These are phyloP conservation scores for Piedraia hortae DNA, from an alignment of 2,329 filamentous ascomycete genomes.

Conservation along the genomic window DNA sequence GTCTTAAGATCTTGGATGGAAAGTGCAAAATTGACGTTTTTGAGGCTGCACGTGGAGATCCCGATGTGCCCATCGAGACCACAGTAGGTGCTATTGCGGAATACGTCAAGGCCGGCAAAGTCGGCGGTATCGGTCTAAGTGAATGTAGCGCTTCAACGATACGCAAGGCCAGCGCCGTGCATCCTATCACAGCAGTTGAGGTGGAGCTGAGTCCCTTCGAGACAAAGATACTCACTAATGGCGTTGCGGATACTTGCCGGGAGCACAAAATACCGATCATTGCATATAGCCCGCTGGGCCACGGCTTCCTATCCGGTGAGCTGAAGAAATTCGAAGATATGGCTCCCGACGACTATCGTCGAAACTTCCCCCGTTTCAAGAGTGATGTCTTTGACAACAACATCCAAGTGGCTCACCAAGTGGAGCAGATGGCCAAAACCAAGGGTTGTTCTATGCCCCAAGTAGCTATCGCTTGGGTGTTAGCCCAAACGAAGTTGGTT, in stretches of 20 bases:
- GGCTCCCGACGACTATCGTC: slow-evolving; percentile 23
- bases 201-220: slow-evolving; percentile 17
- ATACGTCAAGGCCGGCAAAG: slow-evolving; percentile 20
- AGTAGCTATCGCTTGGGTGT: slow-evolving; percentile 37
- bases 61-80: slow-evolving; percentile 14
- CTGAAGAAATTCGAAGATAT: slow-evolving; percentile 28
- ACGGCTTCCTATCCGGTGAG: slow-evolving; percentile 10
- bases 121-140: slow-evolving; percentile 25
- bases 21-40: slow-evolving; percentile 20
- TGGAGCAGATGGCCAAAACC: slow-evolving; percentile 29
- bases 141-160: slow-evolving; percentile 25
- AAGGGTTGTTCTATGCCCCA: slow-evolving; percentile 34
- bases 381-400: slow-evolving; percentile 37
- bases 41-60: slow-evolving; percentile 16
- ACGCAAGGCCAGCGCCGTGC: slow-evolving; percentile 16
- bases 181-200: slow-evolving; percentile 23
- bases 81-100: slow-evolving; percentile 16
- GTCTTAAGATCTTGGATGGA: slow-evolving; percentile 15
- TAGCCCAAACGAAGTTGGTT: slow-evolving; percentile 21
- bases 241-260: slow-evolving; percentile 1
- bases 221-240: slow-evolving; percentile 1
- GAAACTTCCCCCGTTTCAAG: slow-evolving; percentile 30
- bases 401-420: slow-evolving; percentile 29
- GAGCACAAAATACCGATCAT: slow-evolving; percentile 12
- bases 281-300: slow-evolving; percentile 4